Percentiles rank a stretch among this genome's conserved stretches.
Conservation (phyloP, 345 rosid genomes). For the Trapa incisa region DNA sequence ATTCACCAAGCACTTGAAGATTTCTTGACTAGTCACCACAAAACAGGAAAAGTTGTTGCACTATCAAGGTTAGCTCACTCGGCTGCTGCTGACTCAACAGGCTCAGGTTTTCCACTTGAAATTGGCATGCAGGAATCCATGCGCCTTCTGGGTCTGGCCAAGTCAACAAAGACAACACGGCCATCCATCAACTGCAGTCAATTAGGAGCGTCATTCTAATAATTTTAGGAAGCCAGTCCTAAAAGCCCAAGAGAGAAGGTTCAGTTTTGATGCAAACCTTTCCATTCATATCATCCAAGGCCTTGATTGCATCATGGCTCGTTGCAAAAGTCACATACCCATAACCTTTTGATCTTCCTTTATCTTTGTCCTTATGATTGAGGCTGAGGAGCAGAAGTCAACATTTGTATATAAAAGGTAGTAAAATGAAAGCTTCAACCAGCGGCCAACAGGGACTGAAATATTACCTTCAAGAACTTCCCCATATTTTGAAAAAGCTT, state of each 20-base stretch:
- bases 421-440: background rate
- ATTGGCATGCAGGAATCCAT: constrained; percentile 3
- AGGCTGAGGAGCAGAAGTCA: constrained; percentile 20
- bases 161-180: constrained; percentile 37
- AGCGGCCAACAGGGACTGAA: constrained; percentile 4
- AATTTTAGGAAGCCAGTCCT: background rate
- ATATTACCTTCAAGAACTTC: constrained; percentile 33
- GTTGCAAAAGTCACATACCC: constrained; percentile 45
- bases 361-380: constrained; percentile 25
- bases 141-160: background rate
- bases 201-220: background rate
- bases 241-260: background rate
- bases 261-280: constrained; percentile 20
- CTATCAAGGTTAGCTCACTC: constrained; percentile 7
- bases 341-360: constrained; percentile 39
- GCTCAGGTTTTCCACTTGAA: constrained; percentile 9
- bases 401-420: background rate
- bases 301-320: constrained; percentile 33
- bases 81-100: constrained; percentile 6
- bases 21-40: background rate
- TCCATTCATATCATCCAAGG: constrained; percentile 44
- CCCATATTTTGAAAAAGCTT: constrained; percentile 53
- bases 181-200: constrained; percentile 49
- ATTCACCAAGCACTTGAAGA: background rate
- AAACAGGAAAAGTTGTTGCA: background rate